Conservation (phyloP, 495 filamentous ascomycete species). For the Xylaria sp. region DNA sequence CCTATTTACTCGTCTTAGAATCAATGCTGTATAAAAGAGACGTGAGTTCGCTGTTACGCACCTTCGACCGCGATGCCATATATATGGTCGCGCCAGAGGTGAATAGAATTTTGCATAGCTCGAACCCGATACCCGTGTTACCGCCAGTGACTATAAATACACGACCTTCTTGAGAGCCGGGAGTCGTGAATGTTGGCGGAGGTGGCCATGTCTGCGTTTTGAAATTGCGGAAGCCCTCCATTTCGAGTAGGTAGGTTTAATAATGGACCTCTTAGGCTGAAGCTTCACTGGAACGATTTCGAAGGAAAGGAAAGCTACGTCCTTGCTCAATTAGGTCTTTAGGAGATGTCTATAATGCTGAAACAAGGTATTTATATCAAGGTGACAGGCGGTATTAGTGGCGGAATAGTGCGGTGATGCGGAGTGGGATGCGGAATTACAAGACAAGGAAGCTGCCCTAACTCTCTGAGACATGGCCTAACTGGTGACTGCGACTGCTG, state of each 20-base stretch:
- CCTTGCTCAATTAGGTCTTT: neutral
- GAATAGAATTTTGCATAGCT: conserved; percentile 48
- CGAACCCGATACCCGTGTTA: conserved; percentile 51
- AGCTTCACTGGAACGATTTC: neutral
- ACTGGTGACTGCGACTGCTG: neutral
- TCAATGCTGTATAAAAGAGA: conserved; percentile 3
- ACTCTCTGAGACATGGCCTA: neutral
- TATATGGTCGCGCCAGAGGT: conserved; percentile 45
- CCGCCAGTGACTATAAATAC: conserved; percentile 49
- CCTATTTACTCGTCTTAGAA: conserved; percentile 24
- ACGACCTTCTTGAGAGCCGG: conserved; percentile 41
- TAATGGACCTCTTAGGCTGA: neutral
- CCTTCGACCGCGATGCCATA: conserved; percentile 43
- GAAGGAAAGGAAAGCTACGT: neutral
- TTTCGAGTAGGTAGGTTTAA: conserved; percentile 8
- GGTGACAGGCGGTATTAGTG: neutral
- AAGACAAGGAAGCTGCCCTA: neutral
- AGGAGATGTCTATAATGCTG: neutral
- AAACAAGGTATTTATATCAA: neutral
- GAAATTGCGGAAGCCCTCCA: conserved; percentile 12
- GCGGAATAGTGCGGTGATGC: neutral
- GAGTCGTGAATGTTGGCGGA: conserved; percentile 32
- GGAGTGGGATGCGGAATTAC: conserved; percentile 3
- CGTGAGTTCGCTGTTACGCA: conserved; percentile 16
- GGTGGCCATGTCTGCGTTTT: conserved; percentile 36